Conservation (phyloP, 495 filamentous ascomycete genomes). For the Neurospora terricola region DNA sequence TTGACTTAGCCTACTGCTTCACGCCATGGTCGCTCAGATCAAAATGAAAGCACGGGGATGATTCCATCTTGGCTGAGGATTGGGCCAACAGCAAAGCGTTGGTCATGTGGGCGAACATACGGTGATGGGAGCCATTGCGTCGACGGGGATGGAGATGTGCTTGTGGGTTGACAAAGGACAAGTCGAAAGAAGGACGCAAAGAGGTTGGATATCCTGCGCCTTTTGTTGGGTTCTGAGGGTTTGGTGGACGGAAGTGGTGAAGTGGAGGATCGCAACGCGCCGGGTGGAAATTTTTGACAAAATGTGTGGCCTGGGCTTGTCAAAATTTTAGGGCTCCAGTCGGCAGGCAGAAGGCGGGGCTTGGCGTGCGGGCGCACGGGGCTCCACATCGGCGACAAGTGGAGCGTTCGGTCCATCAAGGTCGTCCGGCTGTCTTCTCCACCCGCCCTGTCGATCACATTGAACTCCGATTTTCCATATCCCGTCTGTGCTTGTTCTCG, state of each 20-base stretch:
- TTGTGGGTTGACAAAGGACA: background rate
- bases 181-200: conserved; percentile 44
- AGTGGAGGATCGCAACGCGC: background rate
- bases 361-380: background rate
- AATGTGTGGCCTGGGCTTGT: conserved; percentile 13
- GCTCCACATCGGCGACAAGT: background rate
- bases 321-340: conserved; percentile 15
- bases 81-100: conserved; percentile 80
- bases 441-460: background rate
- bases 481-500: background rate
- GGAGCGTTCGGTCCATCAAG: background rate
- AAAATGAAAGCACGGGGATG: conserved; percentile 1
- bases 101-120: conserved; percentile 61
- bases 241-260: conserved; percentile 1
- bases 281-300: background rate
- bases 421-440: background rate
- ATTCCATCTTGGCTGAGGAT: conserved; percentile 17
- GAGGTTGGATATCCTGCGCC: conserved; percentile 50
- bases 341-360: conserved; percentile 3
- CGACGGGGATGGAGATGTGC: conserved; percentile 14
- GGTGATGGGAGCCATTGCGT: conserved; percentile 50
- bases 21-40: conserved; percentile 36
- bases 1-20: conserved; percentile 93
- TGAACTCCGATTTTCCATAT: background rate
- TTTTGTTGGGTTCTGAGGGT: conserved; percentile 15